These are phyloP conservation scores for Colletotrichum acutatum DNA, from an alignment of 2,329 filamentous ascomycete genomes.

Conservation along the genomic window DNA sequence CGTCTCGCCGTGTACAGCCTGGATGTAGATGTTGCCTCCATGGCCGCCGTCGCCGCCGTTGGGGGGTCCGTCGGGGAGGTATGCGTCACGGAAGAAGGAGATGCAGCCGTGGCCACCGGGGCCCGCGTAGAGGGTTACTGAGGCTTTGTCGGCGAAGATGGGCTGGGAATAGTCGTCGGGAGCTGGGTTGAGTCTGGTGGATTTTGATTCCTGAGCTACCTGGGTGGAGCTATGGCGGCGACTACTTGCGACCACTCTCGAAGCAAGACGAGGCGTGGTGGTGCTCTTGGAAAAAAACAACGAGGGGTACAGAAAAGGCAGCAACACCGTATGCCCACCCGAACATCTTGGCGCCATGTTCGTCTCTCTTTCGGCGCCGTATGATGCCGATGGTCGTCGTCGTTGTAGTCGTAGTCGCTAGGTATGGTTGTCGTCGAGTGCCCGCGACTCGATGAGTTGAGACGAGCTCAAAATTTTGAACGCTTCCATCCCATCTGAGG, in stretches of 20 bases:
- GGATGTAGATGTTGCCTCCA: constrained; percentile 93
- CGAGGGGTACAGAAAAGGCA: constrained; percentile 64
- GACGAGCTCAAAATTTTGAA: constrained; percentile 30
- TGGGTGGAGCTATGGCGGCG: constrained; percentile 36
- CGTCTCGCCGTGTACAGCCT: constrained; percentile 90
- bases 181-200: constrained; percentile 78
- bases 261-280: constrained; percentile 38
- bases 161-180: constrained; percentile 87
- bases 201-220: constrained; percentile 29
- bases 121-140: constrained; percentile 81
- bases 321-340: constrained; percentile 48
- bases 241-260: constrained; percentile 38
- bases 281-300: constrained; percentile 47
- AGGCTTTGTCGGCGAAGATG: constrained; percentile 88
- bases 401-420: no score
- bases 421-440: neutral
- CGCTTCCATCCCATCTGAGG: neutral
- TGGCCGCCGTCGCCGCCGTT: constrained; percentile 96
- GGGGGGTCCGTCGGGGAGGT: constrained; percentile 85
- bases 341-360: constrained; percentile 56
- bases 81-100: constrained; percentile 93
- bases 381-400: neutral
- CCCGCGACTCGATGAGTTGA: neutral
- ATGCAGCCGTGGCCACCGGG: constrained; percentile 91
- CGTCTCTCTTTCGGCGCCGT: neutral